phyloP scores from a whole-genome alignment of 306 rosid species.

The Gynostemma pentaphyllum region DNA sequence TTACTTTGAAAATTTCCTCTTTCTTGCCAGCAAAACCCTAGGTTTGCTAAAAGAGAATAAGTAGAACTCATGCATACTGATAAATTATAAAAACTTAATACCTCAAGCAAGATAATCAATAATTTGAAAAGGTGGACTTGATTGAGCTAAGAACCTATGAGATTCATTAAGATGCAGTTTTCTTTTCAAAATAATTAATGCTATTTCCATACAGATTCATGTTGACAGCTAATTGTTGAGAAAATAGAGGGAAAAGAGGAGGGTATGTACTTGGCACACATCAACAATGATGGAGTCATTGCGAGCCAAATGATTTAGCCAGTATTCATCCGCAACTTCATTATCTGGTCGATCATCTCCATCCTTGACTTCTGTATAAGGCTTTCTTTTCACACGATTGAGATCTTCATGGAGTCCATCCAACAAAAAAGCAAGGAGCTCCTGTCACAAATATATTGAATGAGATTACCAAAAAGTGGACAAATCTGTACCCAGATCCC shows the following conservation, averaged over 20 bases:
- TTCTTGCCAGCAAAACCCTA: background rate
- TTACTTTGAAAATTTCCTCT: background rate
- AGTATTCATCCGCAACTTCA: slow-evolving; percentile 90
- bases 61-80: background rate
- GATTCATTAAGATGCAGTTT: background rate
- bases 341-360: slow-evolving; percentile 69
- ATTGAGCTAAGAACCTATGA: background rate
- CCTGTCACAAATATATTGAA: slow-evolving; percentile 33
- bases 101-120: background rate
- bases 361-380: slow-evolving; percentile 86
- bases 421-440: slow-evolving; percentile 92
- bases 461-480: slow-evolving; percentile 12
- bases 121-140: background rate
- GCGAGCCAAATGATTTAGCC: slow-evolving; percentile 94
- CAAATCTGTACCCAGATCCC: slow-evolving; percentile 12
- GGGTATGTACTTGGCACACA: slow-evolving; percentile 74
- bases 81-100: background rate
- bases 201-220: background rate
- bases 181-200: background rate
- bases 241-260: background rate
- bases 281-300: slow-evolving; percentile 96
- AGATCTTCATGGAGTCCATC: slow-evolving; percentile 99
- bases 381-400: slow-evolving; percentile 95
- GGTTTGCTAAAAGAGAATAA: slow-evolving; percentile 4
- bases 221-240: background rate